These are phyloP conservation scores for Rhynchosporium secalis DNA, from an alignment of 2,329 filamentous ascomycete species.

Conservation along the genomic window DNA sequence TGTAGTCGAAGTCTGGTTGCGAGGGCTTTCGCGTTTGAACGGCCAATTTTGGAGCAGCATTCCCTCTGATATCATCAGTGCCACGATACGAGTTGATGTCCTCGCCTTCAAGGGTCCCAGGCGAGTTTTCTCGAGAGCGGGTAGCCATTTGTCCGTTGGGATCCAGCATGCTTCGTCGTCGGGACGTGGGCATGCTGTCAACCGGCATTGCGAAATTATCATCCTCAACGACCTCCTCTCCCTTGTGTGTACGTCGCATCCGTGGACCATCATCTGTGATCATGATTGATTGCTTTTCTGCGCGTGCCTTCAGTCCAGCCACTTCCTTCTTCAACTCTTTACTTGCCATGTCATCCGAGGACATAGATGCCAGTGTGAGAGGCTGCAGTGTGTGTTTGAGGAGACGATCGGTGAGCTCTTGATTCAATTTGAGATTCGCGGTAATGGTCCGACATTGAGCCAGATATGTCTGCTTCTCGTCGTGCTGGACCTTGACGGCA, in stretches of 20 bases:
- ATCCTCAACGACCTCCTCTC: constrained; percentile 84
- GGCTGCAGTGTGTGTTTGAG: constrained; percentile 72
- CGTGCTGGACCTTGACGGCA: constrained; percentile 59
- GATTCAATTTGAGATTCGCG: constrained; percentile 88
- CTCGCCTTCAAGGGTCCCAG: constrained; percentile 39
- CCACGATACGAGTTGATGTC: constrained; percentile 37
- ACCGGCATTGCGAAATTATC: constrained; percentile 53
- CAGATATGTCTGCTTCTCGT: constrained; percentile 52
- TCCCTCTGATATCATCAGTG: constrained; percentile 33
- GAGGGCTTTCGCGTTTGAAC: constrained; percentile 39
- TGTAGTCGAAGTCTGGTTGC: constrained; percentile 68
- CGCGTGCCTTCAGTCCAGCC: constrained; percentile 73
- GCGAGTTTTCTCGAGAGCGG: constrained; percentile 41
- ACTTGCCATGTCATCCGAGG: constrained; percentile 84
- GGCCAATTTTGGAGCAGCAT: constrained; percentile 33
- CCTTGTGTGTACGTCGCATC: constrained; percentile 89
- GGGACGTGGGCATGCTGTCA: constrained; percentile 35
- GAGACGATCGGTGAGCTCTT: constrained; percentile 72
- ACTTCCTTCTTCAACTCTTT: constrained; percentile 81
- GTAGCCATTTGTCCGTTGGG: constrained; percentile 39
- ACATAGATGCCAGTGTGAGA: constrained; percentile 82
- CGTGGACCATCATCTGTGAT: constrained; percentile 72
- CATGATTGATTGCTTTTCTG: constrained; percentile 82
- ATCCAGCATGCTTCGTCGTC: constrained; percentile 44
- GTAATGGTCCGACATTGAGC: constrained; percentile 72